phyloP scores from a whole-genome alignment of 345 rosid genomes.

The Sapria himalayana region DNA sequence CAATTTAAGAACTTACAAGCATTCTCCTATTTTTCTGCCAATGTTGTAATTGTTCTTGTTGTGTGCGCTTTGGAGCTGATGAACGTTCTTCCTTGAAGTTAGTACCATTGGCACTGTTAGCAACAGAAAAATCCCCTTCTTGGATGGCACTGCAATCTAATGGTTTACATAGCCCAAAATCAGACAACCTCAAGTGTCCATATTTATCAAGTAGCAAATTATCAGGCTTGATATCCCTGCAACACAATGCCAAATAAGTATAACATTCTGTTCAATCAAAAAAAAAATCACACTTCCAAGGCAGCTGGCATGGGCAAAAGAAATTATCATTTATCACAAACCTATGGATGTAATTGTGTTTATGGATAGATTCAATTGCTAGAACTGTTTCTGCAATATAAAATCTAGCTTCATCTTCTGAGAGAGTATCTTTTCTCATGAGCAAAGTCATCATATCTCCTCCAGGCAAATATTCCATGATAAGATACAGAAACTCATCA shows the following conservation, averaged over 20 bases:
- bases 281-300: too few species aligned
- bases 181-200: slow-evolving; percentile 82
- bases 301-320: too few species aligned
- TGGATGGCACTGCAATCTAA: slow-evolving; percentile 63
- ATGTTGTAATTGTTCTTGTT: slow-evolving; percentile 67
- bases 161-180: slow-evolving; percentile 92
- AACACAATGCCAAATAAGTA: slow-evolving; percentile 1
- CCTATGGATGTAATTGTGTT: slow-evolving; percentile 87
- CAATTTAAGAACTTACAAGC: slow-evolving; percentile 59
- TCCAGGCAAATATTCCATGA: slow-evolving; percentile 93
- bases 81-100: slow-evolving; percentile 31
- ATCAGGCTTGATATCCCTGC: slow-evolving; percentile 88
- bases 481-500: slow-evolving; percentile 68
- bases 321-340: slow-evolving; percentile 12
- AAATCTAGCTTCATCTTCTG: slow-evolving; percentile 74
- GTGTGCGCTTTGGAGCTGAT: slow-evolving; percentile 47
- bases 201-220: slow-evolving; percentile 69
- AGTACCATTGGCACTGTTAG: slow-evolving; percentile 18
- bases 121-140: slow-evolving; percentile 45
- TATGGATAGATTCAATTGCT: slow-evolving; percentile 86
- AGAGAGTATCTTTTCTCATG: slow-evolving; percentile 86
- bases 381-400: slow-evolving; percentile 75
- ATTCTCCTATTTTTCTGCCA: slow-evolving; percentile 92
- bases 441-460: slow-evolving; percentile 97
- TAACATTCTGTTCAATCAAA: too few species aligned